Conservation (phyloP, 352 stramenopile species). For the Elongisporangium anandrum region DNA sequence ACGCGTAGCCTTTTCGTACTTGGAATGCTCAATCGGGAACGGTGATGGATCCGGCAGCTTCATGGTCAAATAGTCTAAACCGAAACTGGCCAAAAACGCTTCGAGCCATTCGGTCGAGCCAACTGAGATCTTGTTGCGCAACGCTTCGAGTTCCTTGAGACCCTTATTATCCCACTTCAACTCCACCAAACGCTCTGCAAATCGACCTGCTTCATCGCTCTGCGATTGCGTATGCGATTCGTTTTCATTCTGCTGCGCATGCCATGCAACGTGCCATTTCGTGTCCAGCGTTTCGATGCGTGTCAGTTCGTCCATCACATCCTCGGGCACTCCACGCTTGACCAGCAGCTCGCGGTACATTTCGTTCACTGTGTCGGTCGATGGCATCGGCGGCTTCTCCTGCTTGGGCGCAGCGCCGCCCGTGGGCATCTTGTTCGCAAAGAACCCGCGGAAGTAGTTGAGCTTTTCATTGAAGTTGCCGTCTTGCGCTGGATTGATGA, state of each 20-base stretch:
- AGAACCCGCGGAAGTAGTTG: slow-evolving; percentile 84
- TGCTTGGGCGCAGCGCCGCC: slow-evolving; percentile 55
- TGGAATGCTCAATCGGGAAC: slow-evolving; percentile 73
- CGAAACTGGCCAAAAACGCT: slow-evolving; percentile 66
- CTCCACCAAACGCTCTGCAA: slow-evolving; percentile 74
- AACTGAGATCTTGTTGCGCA: slow-evolving; percentile 67
- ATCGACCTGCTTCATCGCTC: slow-evolving; percentile 47
- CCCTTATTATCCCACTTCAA: slow-evolving; percentile 83
- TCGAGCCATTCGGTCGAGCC: slow-evolving; percentile 77
- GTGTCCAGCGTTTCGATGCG: slow-evolving; percentile 79
- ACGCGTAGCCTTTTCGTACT: slow-evolving; percentile 73
- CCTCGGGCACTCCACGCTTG: slow-evolving; percentile 76
- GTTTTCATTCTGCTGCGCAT: slow-evolving; percentile 77
- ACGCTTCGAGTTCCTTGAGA: slow-evolving; percentile 61
- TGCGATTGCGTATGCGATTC: slow-evolving; percentile 60
- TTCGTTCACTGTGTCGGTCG: slow-evolving; percentile 73
- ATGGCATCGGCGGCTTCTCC: slow-evolving; percentile 58
- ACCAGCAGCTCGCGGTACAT: slow-evolving; percentile 81
- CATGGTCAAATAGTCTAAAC: slow-evolving; percentile 83
- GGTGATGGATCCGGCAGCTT: slow-evolving; percentile 80
- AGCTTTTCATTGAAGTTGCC: slow-evolving; percentile 84
- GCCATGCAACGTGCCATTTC: slow-evolving; percentile 87
- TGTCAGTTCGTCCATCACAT: slow-evolving; percentile 82
- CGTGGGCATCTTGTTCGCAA: slow-evolving; percentile 75
- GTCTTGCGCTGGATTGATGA: slow-evolving; percentile 65